A percentile compares a stretch with the other conserved stretches of the same genome.
Evolutionary conservation across 768 basidiomycete species (phyloP).

Genomic region (Leccinum longicurvipes): DNA sequence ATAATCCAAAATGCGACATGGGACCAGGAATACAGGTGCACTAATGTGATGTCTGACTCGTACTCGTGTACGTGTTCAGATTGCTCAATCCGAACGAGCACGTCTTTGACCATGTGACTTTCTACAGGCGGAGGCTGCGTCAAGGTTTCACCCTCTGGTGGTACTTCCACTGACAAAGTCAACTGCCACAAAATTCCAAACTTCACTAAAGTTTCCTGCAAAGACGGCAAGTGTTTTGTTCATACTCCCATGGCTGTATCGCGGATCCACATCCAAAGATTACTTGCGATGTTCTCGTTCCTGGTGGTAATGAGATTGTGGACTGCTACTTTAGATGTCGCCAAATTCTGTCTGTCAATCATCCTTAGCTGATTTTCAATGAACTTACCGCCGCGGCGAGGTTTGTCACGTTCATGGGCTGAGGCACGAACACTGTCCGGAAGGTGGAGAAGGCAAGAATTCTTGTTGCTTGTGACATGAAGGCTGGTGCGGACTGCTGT

Average conservation of each 20-base stretch:
- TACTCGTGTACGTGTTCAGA: conserved; percentile 29
- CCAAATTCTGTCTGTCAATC: too few relatives aligned
- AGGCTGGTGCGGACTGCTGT: background rate
- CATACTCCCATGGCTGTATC: conserved; percentile 21
- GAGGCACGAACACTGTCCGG: background rate
- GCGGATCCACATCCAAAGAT: background rate
- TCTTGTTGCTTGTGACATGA: background rate
- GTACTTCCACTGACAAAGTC: conserved; percentile 16
- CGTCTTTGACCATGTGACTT: background rate
- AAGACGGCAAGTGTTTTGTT: conserved; percentile 25
- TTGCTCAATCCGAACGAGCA: background rate
- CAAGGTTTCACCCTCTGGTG: conserved; percentile 20
- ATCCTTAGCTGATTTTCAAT: background rate
- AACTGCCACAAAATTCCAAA: conserved; percentile 33
- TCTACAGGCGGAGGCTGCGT: conserved; percentile 36
- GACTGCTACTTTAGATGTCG: too few relatives aligned
- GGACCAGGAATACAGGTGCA: conserved; percentile 30
- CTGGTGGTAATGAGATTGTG: background rate
- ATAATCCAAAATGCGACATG: conserved; percentile 20
- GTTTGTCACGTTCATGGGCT: background rate
- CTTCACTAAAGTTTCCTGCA: conserved; percentile 31
- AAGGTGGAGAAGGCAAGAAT: background rate
- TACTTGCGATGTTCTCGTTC: background rate
- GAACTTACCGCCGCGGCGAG: background rate
- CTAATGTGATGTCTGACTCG: conserved; percentile 24